These are phyloP conservation scores for Cantharellus anzutake DNA, from an alignment of 768 basidiomycete genomes.

Conservation along the genomic window DNA sequence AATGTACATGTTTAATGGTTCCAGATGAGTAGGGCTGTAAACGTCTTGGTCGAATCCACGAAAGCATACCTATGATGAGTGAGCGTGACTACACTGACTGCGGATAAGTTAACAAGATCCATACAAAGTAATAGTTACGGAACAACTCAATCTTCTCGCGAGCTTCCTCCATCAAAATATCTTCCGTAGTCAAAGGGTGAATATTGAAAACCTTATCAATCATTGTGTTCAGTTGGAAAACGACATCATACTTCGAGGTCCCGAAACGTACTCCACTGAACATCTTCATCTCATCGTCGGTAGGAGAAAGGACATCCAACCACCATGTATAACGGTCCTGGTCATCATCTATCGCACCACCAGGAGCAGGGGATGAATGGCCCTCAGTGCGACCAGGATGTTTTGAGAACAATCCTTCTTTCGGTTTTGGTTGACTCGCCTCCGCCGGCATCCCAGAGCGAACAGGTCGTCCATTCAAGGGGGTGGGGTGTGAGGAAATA, in stretches of 20 bases:
- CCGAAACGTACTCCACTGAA: conserved; percentile 48
- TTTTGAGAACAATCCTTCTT: not conserved
- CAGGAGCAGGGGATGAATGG: not conserved
- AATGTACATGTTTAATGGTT: conserved; percentile 99
- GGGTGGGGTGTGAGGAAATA: not conserved
- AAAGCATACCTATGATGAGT: conserved; percentile 48
- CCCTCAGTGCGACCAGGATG: not conserved
- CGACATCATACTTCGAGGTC: conserved; percentile 15
- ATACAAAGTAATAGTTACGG: conserved; percentile 84
- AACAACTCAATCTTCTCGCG: conserved; percentile 99
- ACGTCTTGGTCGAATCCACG: conserved; percentile 97
- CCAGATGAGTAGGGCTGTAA: conserved; percentile 90
- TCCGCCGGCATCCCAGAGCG: not conserved
- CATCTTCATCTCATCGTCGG: conserved; percentile 97
- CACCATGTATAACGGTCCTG: conserved; percentile 73
- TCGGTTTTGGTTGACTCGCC: not conserved
- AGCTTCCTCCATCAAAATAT: conserved; percentile 98
- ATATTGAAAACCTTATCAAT: conserved; percentile 69
- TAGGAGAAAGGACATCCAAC: conserved; percentile 84
- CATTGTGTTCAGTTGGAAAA: not conserved
- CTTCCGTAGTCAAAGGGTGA: conserved; percentile 96
- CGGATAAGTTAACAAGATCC: not conserved
- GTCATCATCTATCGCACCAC: conserved; percentile 28
- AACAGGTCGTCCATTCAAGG: not conserved
- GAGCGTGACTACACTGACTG: not conserved